phyloP scores from a whole-genome alignment of 108 stramenopile genomes.

The Bacterosira constricta region DNA sequence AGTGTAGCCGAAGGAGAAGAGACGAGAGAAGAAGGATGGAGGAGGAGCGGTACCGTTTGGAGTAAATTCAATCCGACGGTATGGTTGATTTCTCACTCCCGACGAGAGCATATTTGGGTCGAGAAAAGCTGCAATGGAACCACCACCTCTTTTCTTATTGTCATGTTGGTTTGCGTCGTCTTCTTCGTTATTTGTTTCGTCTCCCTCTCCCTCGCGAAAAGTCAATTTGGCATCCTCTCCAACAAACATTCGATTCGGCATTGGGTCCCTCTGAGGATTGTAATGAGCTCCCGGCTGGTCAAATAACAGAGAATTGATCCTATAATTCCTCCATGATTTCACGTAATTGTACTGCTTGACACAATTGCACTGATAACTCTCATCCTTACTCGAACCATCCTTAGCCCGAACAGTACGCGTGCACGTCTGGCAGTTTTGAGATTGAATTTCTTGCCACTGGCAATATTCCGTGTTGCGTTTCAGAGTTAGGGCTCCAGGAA shows the following conservation, averaged over 20 bases:
- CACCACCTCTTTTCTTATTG: background rate
- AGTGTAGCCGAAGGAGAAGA: slow-evolving; percentile 2
- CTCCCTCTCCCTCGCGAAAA: slow-evolving; percentile 8
- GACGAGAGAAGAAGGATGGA: slow-evolving; percentile 28
- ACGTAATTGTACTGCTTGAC: slow-evolving; percentile 38
- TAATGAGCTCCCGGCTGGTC: slow-evolving; percentile 51
- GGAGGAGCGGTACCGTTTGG: slow-evolving; percentile 13
- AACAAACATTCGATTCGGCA: slow-evolving; percentile 34
- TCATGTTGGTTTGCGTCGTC: background rate
- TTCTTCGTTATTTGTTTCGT: background rate
- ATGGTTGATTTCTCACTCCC: slow-evolving; percentile 32
- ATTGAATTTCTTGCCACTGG: slow-evolving; percentile 35
- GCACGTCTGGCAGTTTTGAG: slow-evolving; percentile 28
- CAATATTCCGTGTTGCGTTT: slow-evolving; percentile 33
- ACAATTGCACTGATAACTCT: slow-evolving; percentile 40
- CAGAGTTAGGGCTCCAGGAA: slow-evolving; percentile 31
- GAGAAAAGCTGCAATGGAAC: background rate
- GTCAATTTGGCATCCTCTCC: slow-evolving; percentile 3
- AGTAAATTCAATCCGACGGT: slow-evolving; percentile 31
- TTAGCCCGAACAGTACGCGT: slow-evolving; percentile 20
- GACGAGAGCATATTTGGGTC: slow-evolving; percentile 21
- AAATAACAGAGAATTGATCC: slow-evolving; percentile 30
- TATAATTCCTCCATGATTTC: slow-evolving; percentile 28
- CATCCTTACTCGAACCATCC: slow-evolving; percentile 36
- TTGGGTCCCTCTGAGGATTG: slow-evolving; percentile 47